Evolutionary conservation across 192 early-diverging fungal genomes (phyloP).

Genomic region (Diversispora eburnea): DNA sequence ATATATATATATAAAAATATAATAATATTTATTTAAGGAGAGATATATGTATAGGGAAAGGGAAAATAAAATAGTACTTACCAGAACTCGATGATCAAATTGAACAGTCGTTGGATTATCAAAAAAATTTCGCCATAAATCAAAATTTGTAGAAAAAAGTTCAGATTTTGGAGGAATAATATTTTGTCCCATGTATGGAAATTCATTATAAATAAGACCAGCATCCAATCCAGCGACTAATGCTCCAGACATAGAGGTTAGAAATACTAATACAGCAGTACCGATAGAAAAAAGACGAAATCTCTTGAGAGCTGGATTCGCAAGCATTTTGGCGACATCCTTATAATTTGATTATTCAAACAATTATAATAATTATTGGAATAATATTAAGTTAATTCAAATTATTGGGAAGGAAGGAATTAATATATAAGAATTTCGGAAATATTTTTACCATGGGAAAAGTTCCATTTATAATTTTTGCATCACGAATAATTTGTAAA

Average conservation of each 20-base stretch:
- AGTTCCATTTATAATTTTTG: slow-evolving; percentile 54
- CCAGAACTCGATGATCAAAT: slow-evolving; percentile 90
- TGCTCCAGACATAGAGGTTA: slow-evolving; percentile 87
- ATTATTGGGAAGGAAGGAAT: neutral
- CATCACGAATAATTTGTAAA: slow-evolving; percentile 68
- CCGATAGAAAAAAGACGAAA: slow-evolving; percentile 62
- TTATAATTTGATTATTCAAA: neutral
- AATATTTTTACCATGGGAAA: slow-evolving; percentile 35
- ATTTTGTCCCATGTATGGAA: slow-evolving; percentile 87
- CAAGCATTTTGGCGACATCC: slow-evolving; percentile 39
- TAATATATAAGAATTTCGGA: neutral
- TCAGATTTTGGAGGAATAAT: slow-evolving; percentile 73
- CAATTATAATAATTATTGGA: too few relatives aligned
- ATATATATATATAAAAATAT: too few relatives aligned
- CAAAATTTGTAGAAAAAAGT: slow-evolving; percentile 51
- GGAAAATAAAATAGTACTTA: slow-evolving; percentile 34
- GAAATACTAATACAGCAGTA: slow-evolving; percentile 67
- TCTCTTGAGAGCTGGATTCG: slow-evolving; percentile 56
- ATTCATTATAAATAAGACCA: slow-evolving; percentile 96
- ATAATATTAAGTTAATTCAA: too few relatives aligned
- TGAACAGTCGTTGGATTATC: slow-evolving; percentile 94
- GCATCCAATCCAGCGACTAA: slow-evolving; percentile 97
- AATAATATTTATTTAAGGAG: neutral
- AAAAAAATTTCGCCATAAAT: slow-evolving; percentile 83
- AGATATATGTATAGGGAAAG: neutral